Base-by-base conservation (phyloP, 495 filamentous ascomycete species). In the Elasticomyces elasticus region DNA sequence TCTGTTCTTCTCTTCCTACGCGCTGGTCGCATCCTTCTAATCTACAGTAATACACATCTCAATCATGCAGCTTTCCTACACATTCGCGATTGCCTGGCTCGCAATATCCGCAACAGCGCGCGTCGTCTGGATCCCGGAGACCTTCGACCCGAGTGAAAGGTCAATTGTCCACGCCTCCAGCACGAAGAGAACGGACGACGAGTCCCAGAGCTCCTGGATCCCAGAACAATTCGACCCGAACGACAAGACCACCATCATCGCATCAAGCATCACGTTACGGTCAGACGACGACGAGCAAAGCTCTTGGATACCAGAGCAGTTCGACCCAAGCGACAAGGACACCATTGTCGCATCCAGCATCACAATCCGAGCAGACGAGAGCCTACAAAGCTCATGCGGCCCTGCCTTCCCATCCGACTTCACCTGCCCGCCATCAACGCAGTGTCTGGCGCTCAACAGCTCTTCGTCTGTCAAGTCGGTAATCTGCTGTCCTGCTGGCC, bases 401-500 rank as follows among this genome's bases (percentile, higher is more conserved):
- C 55, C 70, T 1, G 47, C 48, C 26, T 72, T 91, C 15, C 85
- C 87, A 1, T 69, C 72, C 35, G 71, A 79, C 64, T 94, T 94
- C 72, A 94, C 88, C 72, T 95, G 89, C 66, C 70, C 79, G 7
- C 60, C 72, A 17, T 69, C 65, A 2, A 69, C 78, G n/a, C 78
- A 67, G 20, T 95, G 89, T 64, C 65, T 82, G 35, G 60, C 72
- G 26, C 71, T 92, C 28, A 86, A 88, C 52, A 75, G 69, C 35
- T 58, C 25, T 22, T 1, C 56, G 1, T 51, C 48, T 40, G 74
- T 71, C 28, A 86, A 78, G 12, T 85, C 87, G 0, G 75, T 82
- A 3, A 74, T 94, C 19, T 95, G 89, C 72, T 95, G 89, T 66
- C 87, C 86, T 7, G 52, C 67, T 2, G 81, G 79, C 1, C 53